Base-by-base conservation (phyloP, 1,284 basidiomycete genomes). In the Cryptococcus wingfieldii region DNA sequence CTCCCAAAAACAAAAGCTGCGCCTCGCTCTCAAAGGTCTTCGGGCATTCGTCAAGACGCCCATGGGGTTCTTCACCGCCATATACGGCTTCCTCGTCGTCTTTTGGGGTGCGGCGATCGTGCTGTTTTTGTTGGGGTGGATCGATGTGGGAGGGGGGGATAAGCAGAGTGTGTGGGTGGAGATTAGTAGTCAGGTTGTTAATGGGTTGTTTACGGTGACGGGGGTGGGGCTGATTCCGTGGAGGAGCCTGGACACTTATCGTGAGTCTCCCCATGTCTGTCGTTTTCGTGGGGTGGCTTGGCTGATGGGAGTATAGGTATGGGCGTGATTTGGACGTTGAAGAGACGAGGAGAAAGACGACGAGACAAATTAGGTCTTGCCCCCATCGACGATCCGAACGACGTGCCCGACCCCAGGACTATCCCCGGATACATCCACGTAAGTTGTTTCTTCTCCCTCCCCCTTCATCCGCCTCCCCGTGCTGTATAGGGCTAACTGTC, bases 41-140 rank as follows among this genome's bases (percentile, higher is more conserved):
- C 90, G 89, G 88, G 83, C 86, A 1, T 93, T 89, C 67, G 74
- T 91, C 58, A 90, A 88, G 78, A 93, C 90, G 44, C 79, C 79
- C 1, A 74, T 79, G 63, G 90, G 89, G 68, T 84, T 68, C 27
- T 77, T 90, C 45, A 83, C 84, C 0, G 87, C 83, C 5, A 83
- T 92, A 16, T 93, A 92, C 73, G 89, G 89, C 0, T 88, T 92
- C 69, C 71, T 84, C 37, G 83, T 84, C 2, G 87, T 83, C 3
- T 85, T 93, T 42, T 93, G 92, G 77, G 89, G 89, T 0, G 89
- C 92, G 64, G 89, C 86, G 5, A 86, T 92, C 61, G 87, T 91
- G 0, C 68, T 91, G 42, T 90, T 90, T 75, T 78, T 90, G 44
- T 37, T 69, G 5, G 68, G 67, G 5, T 77, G 76, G 75, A 75